Base-by-base conservation (phyloP, 345 rosid species). In the Gynandropsis gynandra region DNA sequence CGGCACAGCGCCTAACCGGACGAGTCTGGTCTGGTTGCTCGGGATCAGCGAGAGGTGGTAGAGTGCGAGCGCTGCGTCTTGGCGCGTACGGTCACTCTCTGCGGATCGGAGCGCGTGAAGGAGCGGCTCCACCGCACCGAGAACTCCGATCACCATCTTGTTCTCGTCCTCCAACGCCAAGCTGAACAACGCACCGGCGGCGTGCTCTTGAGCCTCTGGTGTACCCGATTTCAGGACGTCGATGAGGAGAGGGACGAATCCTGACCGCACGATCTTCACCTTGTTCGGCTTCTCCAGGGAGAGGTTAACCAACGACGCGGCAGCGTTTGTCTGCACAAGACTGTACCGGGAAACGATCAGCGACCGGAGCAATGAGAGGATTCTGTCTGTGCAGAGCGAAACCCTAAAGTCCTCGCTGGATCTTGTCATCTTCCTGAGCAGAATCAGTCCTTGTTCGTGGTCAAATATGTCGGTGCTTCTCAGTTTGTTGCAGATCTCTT, bases 91-190 rank as follows among this genome's bases (percentile, higher is more conserved):
- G 58, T 83, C 83, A 19, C 82, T 76, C 8, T 76, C 83, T 0
- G 63, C 57, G 0, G 82, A 74, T 36, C 87, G 64, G 10, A 89
- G 75, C 47, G 81, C 76, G 60, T 79, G 80, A 27, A 89, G 61
- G 1, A 89, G 68, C 9, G 95, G 89, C 59, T 78, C 89, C 46
- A 85, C 61, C 31, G 89, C 97, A 5, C 97, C 95, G 27, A 89
- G 62, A 9, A 79, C 95, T 16, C 89, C 95, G 6, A 85, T 83
- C 21, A 87, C 93, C 75, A 81, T 83, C 63, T 81, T 82, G 62
- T 79, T 89, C 56, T 81, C 80, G 29, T 85, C 87, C 15, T 89
- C 93, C 9, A 85, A 62, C 13, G 95, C 80, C 45, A 89, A 66
- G 35, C 97, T 85, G 50, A 89, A 89, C 21, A 89, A 42, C n/a